Percentiles rank a stretch among this genome's conserved stretches.
Evolutionary conservation across 2,329 filamentous ascomycete genomes (phyloP).

Genomic region (Trichothecium roseum): DNA sequence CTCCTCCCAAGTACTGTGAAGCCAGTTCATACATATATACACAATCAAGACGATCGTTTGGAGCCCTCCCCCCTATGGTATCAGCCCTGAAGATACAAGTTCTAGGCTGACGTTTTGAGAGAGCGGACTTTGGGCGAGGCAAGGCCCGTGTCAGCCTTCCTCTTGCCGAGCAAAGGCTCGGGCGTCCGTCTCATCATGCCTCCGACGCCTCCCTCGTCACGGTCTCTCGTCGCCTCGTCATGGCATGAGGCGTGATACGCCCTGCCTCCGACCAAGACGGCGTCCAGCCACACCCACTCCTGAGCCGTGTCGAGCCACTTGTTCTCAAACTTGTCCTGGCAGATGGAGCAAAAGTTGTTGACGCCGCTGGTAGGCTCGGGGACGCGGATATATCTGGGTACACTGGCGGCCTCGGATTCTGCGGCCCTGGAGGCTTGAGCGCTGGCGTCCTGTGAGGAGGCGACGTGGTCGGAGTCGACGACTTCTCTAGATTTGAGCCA

Average conservation of each 20-base stretch:
- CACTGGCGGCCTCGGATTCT: conserved; percentile 26
- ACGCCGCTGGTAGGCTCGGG: conserved; percentile 67
- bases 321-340: conserved; percentile 88
- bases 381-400: conserved; percentile 65
- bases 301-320: conserved; percentile 88
- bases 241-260: conserved; percentile 89
- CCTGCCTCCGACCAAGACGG: conserved; percentile 63
- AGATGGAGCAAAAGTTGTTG: conserved; percentile 81
- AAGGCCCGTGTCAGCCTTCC: conserved; percentile 58
- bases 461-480: conserved; percentile 52
- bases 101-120: conserved; percentile 22
- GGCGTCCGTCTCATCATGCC: conserved; percentile 39
- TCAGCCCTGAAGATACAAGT: neutral
- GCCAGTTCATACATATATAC: neutral
- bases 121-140: conserved; percentile 24
- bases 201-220: conserved; percentile 19
- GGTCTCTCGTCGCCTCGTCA: conserved; percentile 65
- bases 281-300: conserved; percentile 96
- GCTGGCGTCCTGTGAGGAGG: conserved; percentile 18
- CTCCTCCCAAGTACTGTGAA: neutral
- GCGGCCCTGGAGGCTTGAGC: conserved; percentile 26
- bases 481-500: conserved; percentile 82
- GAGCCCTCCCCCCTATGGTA: too few species aligned
- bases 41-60: too few species aligned
- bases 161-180: conserved; percentile 59